phyloP scores from a whole-genome alignment of 2,329 filamentous ascomycete species.

The Fusarium illudens region DNA sequence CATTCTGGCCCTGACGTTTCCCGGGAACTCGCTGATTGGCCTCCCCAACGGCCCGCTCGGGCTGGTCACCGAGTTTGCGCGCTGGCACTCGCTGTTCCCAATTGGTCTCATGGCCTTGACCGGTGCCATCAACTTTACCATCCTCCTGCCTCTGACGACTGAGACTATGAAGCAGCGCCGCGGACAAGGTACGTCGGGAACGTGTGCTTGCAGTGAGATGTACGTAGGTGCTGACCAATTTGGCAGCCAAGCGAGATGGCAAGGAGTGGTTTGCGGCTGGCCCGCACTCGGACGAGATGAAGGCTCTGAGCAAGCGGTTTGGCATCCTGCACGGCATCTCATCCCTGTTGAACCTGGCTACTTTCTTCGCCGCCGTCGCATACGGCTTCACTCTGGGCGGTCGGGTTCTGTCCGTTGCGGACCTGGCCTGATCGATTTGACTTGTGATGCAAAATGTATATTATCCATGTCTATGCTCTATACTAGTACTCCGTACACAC shows the following conservation, averaged over 20 bases:
- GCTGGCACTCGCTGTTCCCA: constrained; percentile 72
- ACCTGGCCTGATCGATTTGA: constrained; percentile 32
- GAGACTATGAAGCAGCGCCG: constrained; percentile 78
- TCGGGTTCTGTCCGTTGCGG: constrained; percentile 59
- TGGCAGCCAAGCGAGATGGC: constrained; percentile 80
- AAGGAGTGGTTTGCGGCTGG: constrained; percentile 84
- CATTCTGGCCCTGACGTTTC: constrained; percentile 81
- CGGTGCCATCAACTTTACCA: constrained; percentile 73
- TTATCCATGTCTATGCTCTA: constrained; percentile 1
- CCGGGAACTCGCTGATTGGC: constrained; percentile 64
- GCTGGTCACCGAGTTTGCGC: constrained; percentile 67
- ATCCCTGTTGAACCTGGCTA: constrained; percentile 78
- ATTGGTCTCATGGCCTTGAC: constrained; percentile 75
- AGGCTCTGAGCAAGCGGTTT: constrained; percentile 80
- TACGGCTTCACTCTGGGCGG: constrained; percentile 81
- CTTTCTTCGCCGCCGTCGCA: constrained; percentile 72
- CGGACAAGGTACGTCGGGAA: constrained; percentile 71
- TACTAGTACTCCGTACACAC: constrained; percentile 24
- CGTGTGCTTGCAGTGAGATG: background rate
- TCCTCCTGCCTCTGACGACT: constrained; percentile 79
- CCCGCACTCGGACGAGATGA: constrained; percentile 87
- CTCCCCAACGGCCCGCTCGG: constrained; percentile 60
- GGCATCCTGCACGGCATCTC: constrained; percentile 82
- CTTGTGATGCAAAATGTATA: constrained; percentile 11
- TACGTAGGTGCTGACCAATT: constrained; percentile 34